Conservation (phyloP, 225 moss, liverwort and hornwort species). For the Physcomitrium patens region DNA sequence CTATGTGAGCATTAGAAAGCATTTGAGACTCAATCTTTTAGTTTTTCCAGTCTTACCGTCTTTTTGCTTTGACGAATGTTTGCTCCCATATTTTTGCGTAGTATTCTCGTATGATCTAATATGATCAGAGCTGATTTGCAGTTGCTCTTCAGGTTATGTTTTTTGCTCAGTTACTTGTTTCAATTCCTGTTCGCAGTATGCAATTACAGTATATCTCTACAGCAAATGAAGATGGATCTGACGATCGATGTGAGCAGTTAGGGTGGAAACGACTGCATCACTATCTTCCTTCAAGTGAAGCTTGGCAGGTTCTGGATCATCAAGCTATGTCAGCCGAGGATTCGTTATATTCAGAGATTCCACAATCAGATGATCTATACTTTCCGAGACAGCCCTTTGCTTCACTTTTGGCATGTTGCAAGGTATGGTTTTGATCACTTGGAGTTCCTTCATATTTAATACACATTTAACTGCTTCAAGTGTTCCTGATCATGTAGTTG, state of each 20-base stretch:
- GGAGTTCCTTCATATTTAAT: conserved; percentile 5
- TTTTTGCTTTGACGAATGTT: not conserved
- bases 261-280: conserved; percentile 74
- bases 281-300: conserved; percentile 53
- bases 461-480: not conserved
- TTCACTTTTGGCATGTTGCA: conserved; percentile 75
- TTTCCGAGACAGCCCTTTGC: conserved; percentile 86
- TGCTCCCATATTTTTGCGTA: not conserved
- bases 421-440: conserved; percentile 52
- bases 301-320: conserved; percentile 56
- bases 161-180: conserved; percentile 20
- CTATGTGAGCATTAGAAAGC: conserved; percentile 3
- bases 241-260: conserved; percentile 73
- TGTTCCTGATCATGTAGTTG: conserved; percentile 4
- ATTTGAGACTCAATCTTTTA: conserved; percentile 7
- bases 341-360: conserved; percentile 44
- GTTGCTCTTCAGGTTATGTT: not conserved
- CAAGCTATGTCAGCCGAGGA: conserved; percentile 41
- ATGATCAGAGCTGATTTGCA: conserved; percentile 4
- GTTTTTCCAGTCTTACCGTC: not conserved
- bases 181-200: conserved; percentile 43
- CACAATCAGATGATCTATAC: conserved; percentile 72
- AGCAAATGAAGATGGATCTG: conserved; percentile 66
- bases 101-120: conserved; percentile 6
- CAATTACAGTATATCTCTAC: conserved; percentile 86